phyloP scores from a whole-genome alignment of 495 filamentous ascomycete species.

The Trypethelium eluteriae region DNA sequence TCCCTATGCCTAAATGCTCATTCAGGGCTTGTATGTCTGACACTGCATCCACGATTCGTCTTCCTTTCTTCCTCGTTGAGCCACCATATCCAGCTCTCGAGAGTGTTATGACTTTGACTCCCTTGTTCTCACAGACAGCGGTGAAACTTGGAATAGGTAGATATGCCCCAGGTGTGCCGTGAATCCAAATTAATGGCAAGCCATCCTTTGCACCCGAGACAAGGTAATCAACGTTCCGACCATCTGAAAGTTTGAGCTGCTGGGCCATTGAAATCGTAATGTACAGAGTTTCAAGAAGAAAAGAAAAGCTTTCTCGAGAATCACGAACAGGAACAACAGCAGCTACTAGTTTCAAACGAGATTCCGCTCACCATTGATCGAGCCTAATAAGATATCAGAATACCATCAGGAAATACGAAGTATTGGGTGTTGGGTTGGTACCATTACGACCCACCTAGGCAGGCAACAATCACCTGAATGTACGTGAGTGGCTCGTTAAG shows the following conservation, averaged over 20 bases:
- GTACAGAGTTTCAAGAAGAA: background rate
- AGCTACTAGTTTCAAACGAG: too few species aligned
- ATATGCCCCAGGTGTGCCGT: slow-evolving; percentile 20
- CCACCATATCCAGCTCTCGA: slow-evolving; percentile 23
- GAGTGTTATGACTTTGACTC: slow-evolving; percentile 17
- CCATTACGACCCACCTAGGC: too few species aligned
- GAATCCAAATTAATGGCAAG: slow-evolving; percentile 18
- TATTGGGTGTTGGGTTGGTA: too few species aligned
- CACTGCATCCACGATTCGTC: slow-evolving; percentile 16
- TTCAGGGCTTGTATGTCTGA: slow-evolving; percentile 18
- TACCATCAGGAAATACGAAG: too few species aligned
- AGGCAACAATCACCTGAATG: too few species aligned
- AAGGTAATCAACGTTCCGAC: slow-evolving; percentile 18
- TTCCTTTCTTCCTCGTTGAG: slow-evolving; percentile 15
- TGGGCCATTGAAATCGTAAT: slow-evolving; percentile 2
- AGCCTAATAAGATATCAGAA: too few species aligned
- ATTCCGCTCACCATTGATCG: too few species aligned
- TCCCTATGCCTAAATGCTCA: slow-evolving; percentile 17
- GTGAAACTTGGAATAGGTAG: slow-evolving; percentile 11
- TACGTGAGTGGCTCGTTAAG: slow-evolving; percentile 4
- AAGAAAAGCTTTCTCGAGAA: too few species aligned
- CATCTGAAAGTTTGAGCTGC: slow-evolving; percentile 17
- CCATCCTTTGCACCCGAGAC: slow-evolving; percentile 18
- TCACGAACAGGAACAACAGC: too few species aligned
- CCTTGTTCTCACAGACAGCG: slow-evolving; percentile 15